phyloP scores from a whole-genome alignment of 805 yeast species.

The Naumovozyma castellii region DNA sequence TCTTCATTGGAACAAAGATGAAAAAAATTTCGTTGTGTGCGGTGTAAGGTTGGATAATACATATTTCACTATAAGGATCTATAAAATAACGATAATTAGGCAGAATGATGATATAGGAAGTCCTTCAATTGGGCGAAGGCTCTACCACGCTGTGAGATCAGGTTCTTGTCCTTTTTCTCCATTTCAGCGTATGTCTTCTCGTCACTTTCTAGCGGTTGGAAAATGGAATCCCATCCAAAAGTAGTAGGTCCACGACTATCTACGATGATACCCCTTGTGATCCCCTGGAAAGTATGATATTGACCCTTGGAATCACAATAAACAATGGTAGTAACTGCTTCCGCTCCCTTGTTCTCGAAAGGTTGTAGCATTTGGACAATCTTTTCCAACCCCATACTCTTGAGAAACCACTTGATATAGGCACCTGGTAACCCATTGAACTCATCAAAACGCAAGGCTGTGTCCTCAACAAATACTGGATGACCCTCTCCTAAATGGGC shows the following conservation, averaged over 20 bases:
- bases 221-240: constrained; percentile 94
- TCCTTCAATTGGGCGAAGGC: constrained; percentile 68
- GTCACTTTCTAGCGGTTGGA: constrained; percentile 49
- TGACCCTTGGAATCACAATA: constrained; percentile 78
- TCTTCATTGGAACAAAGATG: background rate
- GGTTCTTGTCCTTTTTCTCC: constrained; percentile 66
- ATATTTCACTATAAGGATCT: background rate
- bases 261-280: constrained; percentile 74
- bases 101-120: constrained; percentile 30
- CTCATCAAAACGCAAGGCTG: constrained; percentile 78
- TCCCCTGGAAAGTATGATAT: constrained; percentile 76
- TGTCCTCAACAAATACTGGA: constrained; percentile 91
- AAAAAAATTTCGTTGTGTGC: constrained; percentile 1
- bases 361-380: constrained; percentile 68
- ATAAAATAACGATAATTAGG: background rate
- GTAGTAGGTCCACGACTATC: constrained; percentile 63
- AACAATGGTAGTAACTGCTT: constrained; percentile 88
- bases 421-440: constrained; percentile 89
- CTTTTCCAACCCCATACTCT: constrained; percentile 64
- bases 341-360: constrained; percentile 76
- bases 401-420: constrained; percentile 84
- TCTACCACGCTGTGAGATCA: constrained; percentile 76
- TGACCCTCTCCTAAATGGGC: constrained; percentile 47
- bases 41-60: constrained; percentile 4
- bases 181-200: constrained; percentile 87